Conservation (phyloP, 495 filamentous ascomycete genomes). For the Penicillium longicatenatum region DNA sequence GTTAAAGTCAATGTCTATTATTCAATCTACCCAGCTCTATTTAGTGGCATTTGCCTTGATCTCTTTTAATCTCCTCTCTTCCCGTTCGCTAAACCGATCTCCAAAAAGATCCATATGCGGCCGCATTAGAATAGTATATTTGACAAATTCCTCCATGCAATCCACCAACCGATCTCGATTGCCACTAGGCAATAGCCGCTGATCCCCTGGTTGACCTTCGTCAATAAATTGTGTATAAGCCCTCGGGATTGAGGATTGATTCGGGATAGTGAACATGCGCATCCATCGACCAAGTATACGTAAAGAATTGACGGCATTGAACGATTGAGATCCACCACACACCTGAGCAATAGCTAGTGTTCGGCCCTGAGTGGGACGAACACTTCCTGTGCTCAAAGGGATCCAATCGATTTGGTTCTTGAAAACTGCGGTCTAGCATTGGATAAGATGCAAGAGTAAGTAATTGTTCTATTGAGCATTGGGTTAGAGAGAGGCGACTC, state of each 20-base stretch:
- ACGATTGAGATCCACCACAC: conserved; percentile 67
- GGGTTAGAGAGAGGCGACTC: conserved; percentile 11
- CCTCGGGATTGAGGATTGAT: conserved; percentile 66
- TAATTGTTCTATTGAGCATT: conserved; percentile 6
- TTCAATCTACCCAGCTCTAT: not conserved
- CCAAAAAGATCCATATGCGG: conserved; percentile 62
- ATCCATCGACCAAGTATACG: conserved; percentile 74
- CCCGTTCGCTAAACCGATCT: conserved; percentile 65
- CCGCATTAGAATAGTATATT: conserved; percentile 69
- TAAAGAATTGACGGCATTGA: conserved; percentile 74
- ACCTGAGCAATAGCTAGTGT: conserved; percentile 68
- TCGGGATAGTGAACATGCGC: conserved; percentile 75
- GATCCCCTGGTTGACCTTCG: conserved; percentile 52
- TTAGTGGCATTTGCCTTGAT: conserved; percentile 6
- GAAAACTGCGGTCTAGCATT: conserved; percentile 63
- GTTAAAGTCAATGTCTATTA: not conserved
- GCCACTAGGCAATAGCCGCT: conserved; percentile 58
- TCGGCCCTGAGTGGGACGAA: conserved; percentile 69
- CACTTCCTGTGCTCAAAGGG: conserved; percentile 60
- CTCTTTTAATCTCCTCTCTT: conserved; percentile 29
- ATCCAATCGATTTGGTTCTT: conserved; percentile 82
- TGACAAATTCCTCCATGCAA: conserved; percentile 79
- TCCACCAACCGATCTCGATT: conserved; percentile 71
- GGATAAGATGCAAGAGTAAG: conserved; percentile 1
- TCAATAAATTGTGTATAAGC: conserved; percentile 68